Evolutionary conservation across 768 basidiomycete genomes (phyloP).

Genomic region (Leccinellum albellum): DNA sequence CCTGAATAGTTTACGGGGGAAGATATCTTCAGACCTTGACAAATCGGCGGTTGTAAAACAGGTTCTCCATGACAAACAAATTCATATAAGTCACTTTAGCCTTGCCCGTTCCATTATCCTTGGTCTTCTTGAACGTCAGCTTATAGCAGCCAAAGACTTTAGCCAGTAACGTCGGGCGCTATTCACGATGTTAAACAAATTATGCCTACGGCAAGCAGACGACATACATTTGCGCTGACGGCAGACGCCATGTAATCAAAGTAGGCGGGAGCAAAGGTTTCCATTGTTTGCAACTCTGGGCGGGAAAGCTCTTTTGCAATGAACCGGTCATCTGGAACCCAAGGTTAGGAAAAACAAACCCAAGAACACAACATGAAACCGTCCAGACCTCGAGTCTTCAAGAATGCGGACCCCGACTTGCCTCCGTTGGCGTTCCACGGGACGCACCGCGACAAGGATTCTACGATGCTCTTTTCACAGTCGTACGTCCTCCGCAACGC

Average conservation of each 20-base stretch:
- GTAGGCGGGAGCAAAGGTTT: constrained; percentile 94
- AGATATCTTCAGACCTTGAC: constrained; percentile 55
- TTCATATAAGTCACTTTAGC: constrained; percentile 90
- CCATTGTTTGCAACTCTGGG: constrained; percentile 90
- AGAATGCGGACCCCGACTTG: constrained; percentile 93
- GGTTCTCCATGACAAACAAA: constrained; percentile 94
- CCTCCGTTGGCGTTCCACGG: constrained; percentile 97
- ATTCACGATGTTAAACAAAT: constrained; percentile 6
- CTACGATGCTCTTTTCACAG: constrained; percentile 91
- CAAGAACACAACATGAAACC: background rate
- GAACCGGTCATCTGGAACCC: constrained; percentile 83
- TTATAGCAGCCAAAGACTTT: constrained; percentile 98
- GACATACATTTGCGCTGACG: constrained; percentile 72
- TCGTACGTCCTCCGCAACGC: constrained; percentile 88
- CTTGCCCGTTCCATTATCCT: constrained; percentile 58
- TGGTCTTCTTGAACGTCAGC: constrained; percentile 80
- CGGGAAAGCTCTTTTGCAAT: constrained; percentile 95
- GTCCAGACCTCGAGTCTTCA: constrained; percentile 83
- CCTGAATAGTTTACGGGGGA: background rate
- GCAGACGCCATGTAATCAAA: constrained; percentile 99
- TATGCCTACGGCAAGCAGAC: background rate
- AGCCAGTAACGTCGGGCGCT: constrained; percentile 92
- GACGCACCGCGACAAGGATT: constrained; percentile 88
- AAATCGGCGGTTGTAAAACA: constrained; percentile 91
- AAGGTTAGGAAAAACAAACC: background rate